Conservation (phyloP, 129 eudicot genomes). For the Centella asiatica region DNA sequence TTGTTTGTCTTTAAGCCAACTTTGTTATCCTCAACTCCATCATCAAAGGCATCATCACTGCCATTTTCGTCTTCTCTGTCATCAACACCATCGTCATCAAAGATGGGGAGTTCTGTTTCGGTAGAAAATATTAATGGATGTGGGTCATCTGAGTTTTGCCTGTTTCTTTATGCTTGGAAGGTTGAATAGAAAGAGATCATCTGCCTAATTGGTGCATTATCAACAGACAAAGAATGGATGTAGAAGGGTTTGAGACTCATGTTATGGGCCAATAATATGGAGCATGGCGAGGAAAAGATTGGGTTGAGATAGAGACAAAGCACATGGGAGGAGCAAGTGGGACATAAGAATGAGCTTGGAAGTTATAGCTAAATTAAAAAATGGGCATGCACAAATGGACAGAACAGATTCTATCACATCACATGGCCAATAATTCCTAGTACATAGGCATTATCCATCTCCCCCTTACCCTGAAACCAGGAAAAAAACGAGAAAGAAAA, state of each 20-base stretch:
- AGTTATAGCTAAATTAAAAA: conserved; percentile 27
- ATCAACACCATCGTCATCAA: conserved; percentile 35
- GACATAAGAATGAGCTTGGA: conserved; percentile 20
- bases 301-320: conserved; percentile 16
- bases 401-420: conserved; percentile 33
- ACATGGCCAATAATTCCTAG: conserved; percentile 24
- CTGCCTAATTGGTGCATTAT: not conserved
- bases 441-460: conserved; percentile 2
- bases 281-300: conserved; percentile 19
- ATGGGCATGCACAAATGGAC: conserved; percentile 32
- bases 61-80: conserved; percentile 29
- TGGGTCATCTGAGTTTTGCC: conserved; percentile 58
- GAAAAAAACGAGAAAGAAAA: too few relatives aligned
- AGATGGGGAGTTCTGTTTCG: conserved; percentile 41
- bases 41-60: conserved; percentile 29
- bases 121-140: conserved; percentile 31
- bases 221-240: conserved; percentile 12
- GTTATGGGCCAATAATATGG: conserved; percentile 18
- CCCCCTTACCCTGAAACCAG: not conserved
- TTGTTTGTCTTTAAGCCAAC: conserved; percentile 73
- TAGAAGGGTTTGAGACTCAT: conserved; percentile 7
- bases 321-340: conserved; percentile 40
- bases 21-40: conserved; percentile 23
- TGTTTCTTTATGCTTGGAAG: conserved; percentile 92
- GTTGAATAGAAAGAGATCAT: conserved; percentile 32